Conservation (phyloP, 192 early-diverging fungal genomes). For the Coemansia sp. region DNA sequence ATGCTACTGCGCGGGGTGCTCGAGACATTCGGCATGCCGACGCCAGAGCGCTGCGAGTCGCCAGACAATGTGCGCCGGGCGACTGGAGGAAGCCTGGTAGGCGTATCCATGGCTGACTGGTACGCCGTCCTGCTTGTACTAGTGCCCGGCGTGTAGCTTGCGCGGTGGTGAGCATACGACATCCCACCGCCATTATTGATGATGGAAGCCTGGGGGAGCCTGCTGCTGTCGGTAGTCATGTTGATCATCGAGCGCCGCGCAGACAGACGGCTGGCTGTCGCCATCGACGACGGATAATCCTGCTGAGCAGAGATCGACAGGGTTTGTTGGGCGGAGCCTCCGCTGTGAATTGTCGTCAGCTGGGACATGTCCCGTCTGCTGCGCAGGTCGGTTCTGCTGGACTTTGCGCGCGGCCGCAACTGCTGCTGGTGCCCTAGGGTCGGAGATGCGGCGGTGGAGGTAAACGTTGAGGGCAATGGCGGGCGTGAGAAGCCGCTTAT, state of each 20-base stretch:
- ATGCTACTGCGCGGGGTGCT: not conserved
- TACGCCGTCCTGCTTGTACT: not conserved
- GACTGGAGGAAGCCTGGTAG: not conserved
- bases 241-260: constrained; percentile 1
- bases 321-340: too few species aligned
- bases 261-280: not conserved
- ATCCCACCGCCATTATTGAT: not conserved
- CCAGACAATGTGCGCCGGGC: constrained; percentile 4
- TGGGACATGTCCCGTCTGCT: constrained; percentile 17
- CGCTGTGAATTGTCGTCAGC: constrained; percentile 9
- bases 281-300: not conserved
- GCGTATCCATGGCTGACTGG: not conserved
- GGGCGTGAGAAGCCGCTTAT: not conserved
- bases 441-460: not conserved
- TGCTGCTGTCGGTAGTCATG: not conserved
- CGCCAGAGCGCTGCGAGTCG: constrained; percentile 1
- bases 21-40: not conserved
- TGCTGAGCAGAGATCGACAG: too few species aligned
- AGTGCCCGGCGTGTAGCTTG: not conserved
- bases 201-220: not conserved
- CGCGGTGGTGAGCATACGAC: not conserved
- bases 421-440: not conserved
- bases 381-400: constrained; percentile 11
- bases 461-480: not conserved
- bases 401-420: not conserved